These are phyloP conservation scores for Salicornia ramosissima DNA, from an alignment of 148 eudicot genomes.

Conservation along the genomic window DNA sequence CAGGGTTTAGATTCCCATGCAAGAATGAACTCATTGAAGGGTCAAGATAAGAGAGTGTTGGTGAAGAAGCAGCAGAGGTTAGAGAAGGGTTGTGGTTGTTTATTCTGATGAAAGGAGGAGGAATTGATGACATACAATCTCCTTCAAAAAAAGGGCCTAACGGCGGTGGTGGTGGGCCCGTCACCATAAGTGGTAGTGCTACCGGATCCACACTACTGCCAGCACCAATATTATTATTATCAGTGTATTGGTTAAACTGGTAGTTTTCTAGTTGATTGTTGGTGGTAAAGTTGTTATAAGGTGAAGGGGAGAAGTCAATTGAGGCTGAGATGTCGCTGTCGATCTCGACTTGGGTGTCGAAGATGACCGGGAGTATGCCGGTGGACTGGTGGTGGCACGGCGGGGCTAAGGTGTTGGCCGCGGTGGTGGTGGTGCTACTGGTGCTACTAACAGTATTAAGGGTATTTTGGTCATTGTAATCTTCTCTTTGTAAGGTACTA, in stretches of 20 bases:
- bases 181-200: slow-evolving; percentile 37
- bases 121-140: slow-evolving; percentile 51
- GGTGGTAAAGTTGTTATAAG: slow-evolving; percentile 10
- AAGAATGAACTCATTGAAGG: slow-evolving; percentile 39
- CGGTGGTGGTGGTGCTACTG: slow-evolving; percentile 24
- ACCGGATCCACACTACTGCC: slow-evolving; percentile 9
- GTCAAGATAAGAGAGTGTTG: slow-evolving; percentile 43
- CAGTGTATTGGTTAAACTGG: slow-evolving; percentile 33
- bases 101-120: slow-evolving; percentile 42
- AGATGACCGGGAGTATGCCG: slow-evolving; percentile 42
- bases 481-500: slow-evolving; percentile 21
- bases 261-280: slow-evolving; percentile 34
- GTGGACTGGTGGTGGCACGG: slow-evolving; percentile 24
- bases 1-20: slow-evolving; percentile 33
- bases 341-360: slow-evolving; percentile 48
- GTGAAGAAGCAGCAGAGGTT: slow-evolving; percentile 19
- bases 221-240: too few relatives aligned
- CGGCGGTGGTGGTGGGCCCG: slow-evolving; percentile 24
- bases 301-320: slow-evolving; percentile 55
- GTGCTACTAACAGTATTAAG: slow-evolving; percentile 9
- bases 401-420: slow-evolving; percentile 18
- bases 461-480: slow-evolving; percentile 16
- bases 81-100: slow-evolving; percentile 34
- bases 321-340: slow-evolving; percentile 57
- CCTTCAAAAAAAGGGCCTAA: slow-evolving; percentile 51